phyloP scores from a whole-genome alignment of 2,329 filamentous ascomycete species.

The Ceratocystis eucalypticola region DNA sequence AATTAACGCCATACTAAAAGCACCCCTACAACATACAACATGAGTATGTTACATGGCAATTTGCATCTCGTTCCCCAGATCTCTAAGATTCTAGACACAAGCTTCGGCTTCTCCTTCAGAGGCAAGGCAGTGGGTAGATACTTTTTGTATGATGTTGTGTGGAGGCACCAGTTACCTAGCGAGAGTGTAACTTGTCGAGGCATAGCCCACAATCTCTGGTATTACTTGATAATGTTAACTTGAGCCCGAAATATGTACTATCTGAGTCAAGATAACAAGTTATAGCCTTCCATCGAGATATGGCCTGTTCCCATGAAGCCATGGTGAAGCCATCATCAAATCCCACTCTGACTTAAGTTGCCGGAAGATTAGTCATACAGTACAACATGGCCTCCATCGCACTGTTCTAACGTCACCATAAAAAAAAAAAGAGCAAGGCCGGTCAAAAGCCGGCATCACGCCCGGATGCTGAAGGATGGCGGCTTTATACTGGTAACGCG shows the following conservation, averaged over 20 bases:
- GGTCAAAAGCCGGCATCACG: not conserved
- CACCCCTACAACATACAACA: no score
- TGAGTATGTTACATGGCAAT: not conserved
- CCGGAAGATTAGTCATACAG: constrained; percentile 3
- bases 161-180: not conserved
- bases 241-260: not conserved
- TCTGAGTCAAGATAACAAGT: not conserved
- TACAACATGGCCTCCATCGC: rapidly evolving
- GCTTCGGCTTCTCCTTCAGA: not conserved
- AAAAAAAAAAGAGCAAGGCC: not conserved
- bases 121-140: constrained; percentile 2
- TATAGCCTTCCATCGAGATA: not conserved
- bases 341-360: not conserved
- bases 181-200: not conserved
- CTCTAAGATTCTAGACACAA: not conserved
- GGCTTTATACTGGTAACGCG: not conserved
- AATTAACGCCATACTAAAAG: not conserved
- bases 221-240: not conserved
- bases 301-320: not conserved
- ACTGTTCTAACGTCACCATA: not conserved
- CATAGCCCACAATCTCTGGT: not conserved
- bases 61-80: not conserved
- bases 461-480: not conserved
- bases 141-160: not conserved
- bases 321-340: not conserved